A percentile compares a stretch with the other conserved stretches of the same genome.
Evolutionary conservation across 371 early-diverging fungal genomes (phyloP).

Genomic region (Mucor lusitanicus): DNA sequence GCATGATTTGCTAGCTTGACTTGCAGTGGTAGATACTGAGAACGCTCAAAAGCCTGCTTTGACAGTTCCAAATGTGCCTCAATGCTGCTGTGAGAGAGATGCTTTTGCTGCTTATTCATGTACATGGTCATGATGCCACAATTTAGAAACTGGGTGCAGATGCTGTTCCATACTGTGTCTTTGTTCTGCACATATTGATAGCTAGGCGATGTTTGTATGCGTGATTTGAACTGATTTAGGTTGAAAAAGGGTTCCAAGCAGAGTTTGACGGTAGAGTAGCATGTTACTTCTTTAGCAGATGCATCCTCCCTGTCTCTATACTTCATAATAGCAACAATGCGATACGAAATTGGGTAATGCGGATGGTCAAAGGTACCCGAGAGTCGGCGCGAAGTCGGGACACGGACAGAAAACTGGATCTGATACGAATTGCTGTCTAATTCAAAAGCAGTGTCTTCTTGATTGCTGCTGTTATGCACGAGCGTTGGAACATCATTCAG

Average conservation of each 20-base stretch:
- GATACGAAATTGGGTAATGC: constrained; percentile 11
- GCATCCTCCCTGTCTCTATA: not conserved
- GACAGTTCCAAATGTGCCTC: constrained; percentile 4
- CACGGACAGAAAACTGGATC: constrained; percentile 13
- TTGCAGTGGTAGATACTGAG: constrained; percentile 2
- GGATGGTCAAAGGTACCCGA: constrained; percentile 16
- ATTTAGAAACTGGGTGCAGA: not conserved
- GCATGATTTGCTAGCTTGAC: constrained; percentile 2
- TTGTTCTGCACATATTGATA: not conserved
- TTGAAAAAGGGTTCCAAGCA: constrained; percentile 5
- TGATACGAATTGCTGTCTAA: not conserved
- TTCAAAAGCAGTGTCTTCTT: constrained; percentile 4
- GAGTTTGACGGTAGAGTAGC: constrained; percentile 10
- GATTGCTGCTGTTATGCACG: not conserved
- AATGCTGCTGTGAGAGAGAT: not conserved
- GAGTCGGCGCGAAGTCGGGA: constrained; percentile 2
- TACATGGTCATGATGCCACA: not conserved
- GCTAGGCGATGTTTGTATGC: not conserved
- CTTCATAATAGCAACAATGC: constrained; percentile 10
- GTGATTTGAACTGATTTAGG: not conserved
- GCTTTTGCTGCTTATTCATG: not conserved
- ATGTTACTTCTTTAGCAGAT: not conserved
- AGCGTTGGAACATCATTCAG: not conserved
- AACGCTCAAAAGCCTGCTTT: constrained; percentile 4
- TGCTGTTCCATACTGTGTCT: not conserved